Evolutionary conservation across 139 green algal species (phyloP).

Genomic region (Astrephomene gubernaculifera): DNA sequence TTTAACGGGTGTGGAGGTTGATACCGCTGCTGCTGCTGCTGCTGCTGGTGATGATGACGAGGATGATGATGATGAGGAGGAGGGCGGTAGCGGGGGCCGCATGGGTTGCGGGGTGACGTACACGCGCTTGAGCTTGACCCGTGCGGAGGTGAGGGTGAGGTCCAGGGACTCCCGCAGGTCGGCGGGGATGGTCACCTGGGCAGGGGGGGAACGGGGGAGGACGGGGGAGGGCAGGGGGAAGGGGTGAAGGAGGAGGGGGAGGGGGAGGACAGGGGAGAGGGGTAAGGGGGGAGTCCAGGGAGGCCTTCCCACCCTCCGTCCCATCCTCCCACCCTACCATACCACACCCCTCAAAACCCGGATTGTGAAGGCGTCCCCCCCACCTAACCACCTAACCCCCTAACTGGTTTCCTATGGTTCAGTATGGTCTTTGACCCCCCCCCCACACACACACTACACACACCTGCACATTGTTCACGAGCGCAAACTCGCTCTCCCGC

Average conservation of each 20-base stretch:
- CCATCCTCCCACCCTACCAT: too few relatives aligned
- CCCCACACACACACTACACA: neutral
- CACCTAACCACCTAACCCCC: too few relatives aligned
- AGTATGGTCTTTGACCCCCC: neutral
- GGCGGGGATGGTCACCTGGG: constrained; percentile 7
- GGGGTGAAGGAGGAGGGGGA: too few relatives aligned
- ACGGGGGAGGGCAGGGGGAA: too few relatives aligned
- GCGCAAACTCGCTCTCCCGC: constrained; percentile 9
- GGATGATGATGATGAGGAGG: neutral
- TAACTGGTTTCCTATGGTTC: too few relatives aligned
- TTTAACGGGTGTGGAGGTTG: neutral
- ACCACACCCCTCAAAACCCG: too few relatives aligned
- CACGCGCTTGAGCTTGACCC: constrained; percentile 39
- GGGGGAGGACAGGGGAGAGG: too few relatives aligned
- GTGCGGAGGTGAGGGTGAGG: constrained; percentile 38
- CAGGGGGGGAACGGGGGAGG: neutral
- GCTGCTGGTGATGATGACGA: neutral
- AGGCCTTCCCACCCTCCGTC: too few relatives aligned
- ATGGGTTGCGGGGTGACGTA: neutral
- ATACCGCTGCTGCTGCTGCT: neutral
- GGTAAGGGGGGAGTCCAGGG: too few relatives aligned
- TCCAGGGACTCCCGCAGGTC: constrained; percentile 14
- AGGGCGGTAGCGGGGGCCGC: constrained; percentile 14
- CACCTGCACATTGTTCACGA: constrained; percentile 30
- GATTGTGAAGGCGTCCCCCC: too few relatives aligned